These are phyloP conservation scores for Erysimum cheiranthoides DNA, from an alignment of 345 rosid genomes.

Conservation along the genomic window DNA sequence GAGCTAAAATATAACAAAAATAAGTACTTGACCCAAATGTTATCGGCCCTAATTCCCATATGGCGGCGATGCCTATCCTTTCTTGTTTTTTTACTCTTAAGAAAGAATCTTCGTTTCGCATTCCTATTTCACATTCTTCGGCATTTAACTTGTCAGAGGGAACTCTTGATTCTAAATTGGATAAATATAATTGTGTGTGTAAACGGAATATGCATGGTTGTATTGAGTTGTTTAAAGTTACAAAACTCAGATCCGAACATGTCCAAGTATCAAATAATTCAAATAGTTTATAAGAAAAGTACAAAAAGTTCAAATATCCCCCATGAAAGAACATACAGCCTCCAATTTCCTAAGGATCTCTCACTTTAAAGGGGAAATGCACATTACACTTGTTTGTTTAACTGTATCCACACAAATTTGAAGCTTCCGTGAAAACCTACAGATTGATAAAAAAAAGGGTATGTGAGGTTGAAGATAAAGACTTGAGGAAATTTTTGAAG, in stretches of 20 bases:
- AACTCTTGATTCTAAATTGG: too few relatives aligned
- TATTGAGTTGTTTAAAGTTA: constrained; percentile 20
- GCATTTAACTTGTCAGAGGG: too few relatives aligned
- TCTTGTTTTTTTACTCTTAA: too few relatives aligned
- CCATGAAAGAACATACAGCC: constrained; percentile 24
- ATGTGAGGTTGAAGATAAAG: background rate
- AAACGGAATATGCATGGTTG: background rate
- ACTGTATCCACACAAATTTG: constrained; percentile 33
- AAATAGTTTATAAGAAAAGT: constrained; percentile 11
- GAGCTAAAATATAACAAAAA: too few relatives aligned
- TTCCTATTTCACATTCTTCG: too few relatives aligned
- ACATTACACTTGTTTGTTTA: constrained; percentile 23
- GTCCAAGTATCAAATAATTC: constrained; percentile 18
- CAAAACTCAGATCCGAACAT: constrained; percentile 25
- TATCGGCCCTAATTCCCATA: too few relatives aligned
- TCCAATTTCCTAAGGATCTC: constrained; percentile 31
- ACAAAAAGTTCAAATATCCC: constrained; percentile 30
- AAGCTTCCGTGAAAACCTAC: constrained; percentile 19
- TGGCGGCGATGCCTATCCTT: too few relatives aligned
- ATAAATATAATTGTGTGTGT: too few relatives aligned
- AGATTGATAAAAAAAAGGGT: background rate
- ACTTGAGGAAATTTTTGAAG: constrained; percentile 2
- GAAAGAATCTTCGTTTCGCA: too few relatives aligned
- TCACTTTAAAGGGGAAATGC: constrained; percentile 32
- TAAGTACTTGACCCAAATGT: too few relatives aligned